Percentiles rank a stretch among this genome's conserved stretches.
Evolutionary conservation across 2,329 filamentous ascomycete genomes (phyloP).

Genomic region (Phaeosphaeriaceae sp.): DNA sequence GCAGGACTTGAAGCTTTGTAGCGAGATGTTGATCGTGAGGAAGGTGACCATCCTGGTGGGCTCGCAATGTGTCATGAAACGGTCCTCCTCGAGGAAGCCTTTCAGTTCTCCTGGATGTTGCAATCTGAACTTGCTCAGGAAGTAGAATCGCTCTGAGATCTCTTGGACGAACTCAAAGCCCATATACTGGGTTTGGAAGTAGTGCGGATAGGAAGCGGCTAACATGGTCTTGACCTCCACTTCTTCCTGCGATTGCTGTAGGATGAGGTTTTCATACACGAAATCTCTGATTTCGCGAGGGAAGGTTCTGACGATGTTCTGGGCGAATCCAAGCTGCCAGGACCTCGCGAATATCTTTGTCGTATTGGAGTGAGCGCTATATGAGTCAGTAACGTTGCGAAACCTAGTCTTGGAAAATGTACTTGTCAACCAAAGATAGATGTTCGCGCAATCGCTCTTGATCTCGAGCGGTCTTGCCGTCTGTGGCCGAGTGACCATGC

Average conservation of each 20-base stretch:
- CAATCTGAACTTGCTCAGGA: neutral
- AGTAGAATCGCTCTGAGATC: neutral
- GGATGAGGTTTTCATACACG: conserved; percentile 9
- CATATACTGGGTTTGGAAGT: neutral
- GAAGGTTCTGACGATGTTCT: neutral
- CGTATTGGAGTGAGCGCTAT: too few relatives aligned
- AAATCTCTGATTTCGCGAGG: conserved; percentile 19
- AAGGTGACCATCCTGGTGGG: neutral
- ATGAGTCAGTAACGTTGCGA: too few relatives aligned
- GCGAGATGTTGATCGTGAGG: neutral
- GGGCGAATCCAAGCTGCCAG: neutral
- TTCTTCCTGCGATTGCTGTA: neutral
- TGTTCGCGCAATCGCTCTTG: too few relatives aligned
- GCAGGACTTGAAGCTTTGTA: neutral
- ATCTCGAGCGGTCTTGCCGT: too few relatives aligned
- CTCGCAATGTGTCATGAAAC: neutral
- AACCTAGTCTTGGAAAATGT: too few relatives aligned
- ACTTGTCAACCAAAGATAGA: too few relatives aligned
- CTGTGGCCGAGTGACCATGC: too few relatives aligned
- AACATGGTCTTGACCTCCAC: too few relatives aligned
- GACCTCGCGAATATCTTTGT: too few relatives aligned
- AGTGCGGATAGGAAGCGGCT: conserved; percentile 1
- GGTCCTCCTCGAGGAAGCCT: neutral
- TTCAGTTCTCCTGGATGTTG: neutral
- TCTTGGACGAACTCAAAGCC: neutral